A percentile compares a stretch with the other conserved stretches of the same genome.
These are phyloP conservation scores for Suhomyces maxii DNA, from an alignment of 1,139 yeast genomes.

Conservation along the genomic window DNA sequence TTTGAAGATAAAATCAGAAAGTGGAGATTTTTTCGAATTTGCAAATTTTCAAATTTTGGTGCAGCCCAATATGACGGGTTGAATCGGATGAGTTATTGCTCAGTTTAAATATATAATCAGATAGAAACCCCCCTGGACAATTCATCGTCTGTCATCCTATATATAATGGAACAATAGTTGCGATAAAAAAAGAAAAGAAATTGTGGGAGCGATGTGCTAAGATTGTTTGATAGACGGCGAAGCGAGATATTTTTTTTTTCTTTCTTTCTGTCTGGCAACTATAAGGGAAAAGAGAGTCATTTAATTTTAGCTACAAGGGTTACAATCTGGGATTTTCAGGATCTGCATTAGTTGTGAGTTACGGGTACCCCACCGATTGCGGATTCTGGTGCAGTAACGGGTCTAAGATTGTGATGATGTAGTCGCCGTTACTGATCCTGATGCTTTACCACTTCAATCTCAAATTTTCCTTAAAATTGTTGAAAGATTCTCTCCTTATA, in stretches of 20 bases:
- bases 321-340: not conserved
- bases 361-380: too few relatives aligned
- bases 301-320: not conserved
- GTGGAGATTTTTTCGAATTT: too few relatives aligned
- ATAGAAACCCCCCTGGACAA: too few relatives aligned
- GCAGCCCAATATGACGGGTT: not conserved
- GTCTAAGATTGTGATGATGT: too few relatives aligned
- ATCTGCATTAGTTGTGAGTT: too few relatives aligned
- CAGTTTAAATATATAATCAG: not conserved
- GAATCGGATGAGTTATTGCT: not conserved
- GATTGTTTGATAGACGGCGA: not conserved
- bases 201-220: not conserved
- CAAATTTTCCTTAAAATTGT: conserved; percentile 56
- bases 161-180: not conserved
- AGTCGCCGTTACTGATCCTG: conserved; percentile 47
- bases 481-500: conserved; percentile 66
- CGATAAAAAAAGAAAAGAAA: not conserved
- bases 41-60: not conserved
- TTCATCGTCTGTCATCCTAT: not conserved
- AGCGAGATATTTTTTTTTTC: not conserved
- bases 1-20: too few relatives aligned
- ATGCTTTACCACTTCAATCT: conserved; percentile 64
- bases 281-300: too few relatives aligned
- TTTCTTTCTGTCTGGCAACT: not conserved
- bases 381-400: too few relatives aligned